These are phyloP conservation scores for Xylariaceae sp. DNA, from an alignment of 2,329 filamentous ascomycete species.

Conservation along the genomic window DNA sequence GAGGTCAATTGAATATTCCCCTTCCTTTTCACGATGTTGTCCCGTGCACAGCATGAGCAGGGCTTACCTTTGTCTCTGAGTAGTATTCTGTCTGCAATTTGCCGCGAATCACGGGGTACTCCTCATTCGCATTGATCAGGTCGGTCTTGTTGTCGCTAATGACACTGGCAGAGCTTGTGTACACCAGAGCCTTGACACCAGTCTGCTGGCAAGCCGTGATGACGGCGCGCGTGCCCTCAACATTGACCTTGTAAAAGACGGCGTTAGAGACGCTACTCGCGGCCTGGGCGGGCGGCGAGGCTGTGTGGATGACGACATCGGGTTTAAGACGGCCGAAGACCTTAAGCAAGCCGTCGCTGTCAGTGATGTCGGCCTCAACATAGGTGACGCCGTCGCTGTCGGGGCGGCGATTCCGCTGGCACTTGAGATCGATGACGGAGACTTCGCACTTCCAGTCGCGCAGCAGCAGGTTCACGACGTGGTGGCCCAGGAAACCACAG, in stretches of 20 bases:
- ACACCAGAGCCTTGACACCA: conserved; percentile 77
- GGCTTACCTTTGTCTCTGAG: conserved; percentile 75
- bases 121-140: conserved; percentile 79
- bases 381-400: conserved; percentile 56
- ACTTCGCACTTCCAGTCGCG: conserved; percentile 56
- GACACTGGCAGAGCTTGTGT: conserved; percentile 85
- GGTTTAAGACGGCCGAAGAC: conserved; percentile 65
- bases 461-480: conserved; percentile 70
- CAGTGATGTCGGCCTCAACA: conserved; percentile 73
- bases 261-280: conserved; percentile 49
- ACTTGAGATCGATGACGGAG: conserved; percentile 67
- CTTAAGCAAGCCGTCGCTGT: conserved; percentile 52
- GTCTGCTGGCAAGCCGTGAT: conserved; percentile 65
- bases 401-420: conserved; percentile 60
- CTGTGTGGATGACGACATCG: conserved; percentile 86
- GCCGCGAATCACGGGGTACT: conserved; percentile 69
- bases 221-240: conserved; percentile 75
- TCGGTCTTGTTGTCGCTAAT: conserved; percentile 76
- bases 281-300: conserved; percentile 60
- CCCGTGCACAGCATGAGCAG: background rate
- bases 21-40: background rate
- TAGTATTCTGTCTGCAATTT: conserved; percentile 73
- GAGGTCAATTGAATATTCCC: conserved; percentile 13
- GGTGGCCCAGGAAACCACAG: conserved; percentile 78
- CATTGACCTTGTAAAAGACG: conserved; percentile 76